Conservation (phyloP, 192 early-diverging fungal species). For the Coemansia sp. region DNA sequence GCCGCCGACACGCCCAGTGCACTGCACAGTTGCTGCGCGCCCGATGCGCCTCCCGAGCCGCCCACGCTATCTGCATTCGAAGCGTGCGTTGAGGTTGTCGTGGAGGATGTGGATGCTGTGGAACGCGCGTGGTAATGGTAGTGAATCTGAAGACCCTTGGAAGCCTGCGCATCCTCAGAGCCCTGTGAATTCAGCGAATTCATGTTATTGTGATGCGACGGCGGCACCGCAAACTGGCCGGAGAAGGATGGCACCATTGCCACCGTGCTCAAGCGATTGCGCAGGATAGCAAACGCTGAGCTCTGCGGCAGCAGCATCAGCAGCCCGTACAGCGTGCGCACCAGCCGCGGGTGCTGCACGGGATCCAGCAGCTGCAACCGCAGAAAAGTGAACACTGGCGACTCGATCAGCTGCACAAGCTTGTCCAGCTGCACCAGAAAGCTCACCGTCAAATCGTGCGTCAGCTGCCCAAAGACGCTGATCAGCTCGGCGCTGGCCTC, state of each 20-base stretch:
- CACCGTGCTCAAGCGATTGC: slow-evolving; percentile 91
- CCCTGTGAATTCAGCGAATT: not conserved
- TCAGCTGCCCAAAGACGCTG: slow-evolving; percentile 78
- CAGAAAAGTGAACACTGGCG: slow-evolving; percentile 95
- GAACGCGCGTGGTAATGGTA: slow-evolving; percentile 30
- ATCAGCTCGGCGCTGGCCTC: slow-evolving; percentile 84
- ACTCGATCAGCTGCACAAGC: slow-evolving; percentile 95
- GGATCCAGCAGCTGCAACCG: slow-evolving; percentile 94
- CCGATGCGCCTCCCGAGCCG: too few relatives aligned
- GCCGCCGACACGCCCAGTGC: slow-evolving; percentile 13
- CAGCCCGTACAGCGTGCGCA: slow-evolving; percentile 92
- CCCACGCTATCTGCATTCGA: not conserved
- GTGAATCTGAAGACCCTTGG: slow-evolving; percentile 1
- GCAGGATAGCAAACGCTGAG: slow-evolving; percentile 90
- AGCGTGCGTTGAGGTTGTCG: not conserved
- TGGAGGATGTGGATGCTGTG: slow-evolving; percentile 6
- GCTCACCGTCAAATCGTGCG: slow-evolving; percentile 85
- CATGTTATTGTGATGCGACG: not conserved
- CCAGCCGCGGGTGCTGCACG: slow-evolving; percentile 80
- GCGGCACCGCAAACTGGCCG: slow-evolving; percentile 1
- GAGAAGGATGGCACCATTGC: slow-evolving; percentile 14
- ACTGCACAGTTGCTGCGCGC: slow-evolving; percentile 6
- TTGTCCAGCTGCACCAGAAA: slow-evolving; percentile 97
- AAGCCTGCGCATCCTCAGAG: slow-evolving; percentile 6
- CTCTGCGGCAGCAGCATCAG: slow-evolving; percentile 98